Evolutionary conservation across 352 stramenopile species (phyloP).

Genomic region (Globisporangium polare): DNA sequence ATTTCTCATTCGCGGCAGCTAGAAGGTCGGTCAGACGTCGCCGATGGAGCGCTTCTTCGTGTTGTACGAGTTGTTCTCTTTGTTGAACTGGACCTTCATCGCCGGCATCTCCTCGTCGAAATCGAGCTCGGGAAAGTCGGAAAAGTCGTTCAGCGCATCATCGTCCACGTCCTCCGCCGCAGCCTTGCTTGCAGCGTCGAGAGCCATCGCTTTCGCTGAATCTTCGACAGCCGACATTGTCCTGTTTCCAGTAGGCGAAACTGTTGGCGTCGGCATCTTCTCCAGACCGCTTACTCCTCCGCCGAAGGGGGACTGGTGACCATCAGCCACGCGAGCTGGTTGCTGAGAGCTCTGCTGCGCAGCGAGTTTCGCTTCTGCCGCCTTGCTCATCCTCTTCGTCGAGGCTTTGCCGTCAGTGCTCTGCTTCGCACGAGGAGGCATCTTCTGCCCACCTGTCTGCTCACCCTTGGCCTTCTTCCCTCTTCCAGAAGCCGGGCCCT

Average conservation of each 20-base stretch:
- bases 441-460: slow-evolving; percentile 4
- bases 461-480: slow-evolving; percentile 14
- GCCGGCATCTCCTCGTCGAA: slow-evolving; percentile 62
- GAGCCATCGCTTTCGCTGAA: slow-evolving; percentile 12
- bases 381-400: slow-evolving; percentile 14
- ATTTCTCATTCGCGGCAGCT: not conserved
- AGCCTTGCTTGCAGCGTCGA: slow-evolving; percentile 11
- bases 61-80: slow-evolving; percentile 57
- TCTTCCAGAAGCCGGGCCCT: not conserved
- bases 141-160: slow-evolving; percentile 69
- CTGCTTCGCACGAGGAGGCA: slow-evolving; percentile 12
- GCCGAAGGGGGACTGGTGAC: slow-evolving; percentile 14
- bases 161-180: slow-evolving; percentile 25
- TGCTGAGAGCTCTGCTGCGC: slow-evolving; percentile 8
- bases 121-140: slow-evolving; percentile 69
- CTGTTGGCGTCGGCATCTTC: slow-evolving; percentile 18
- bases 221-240: slow-evolving; percentile 8
- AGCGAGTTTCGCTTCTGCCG: slow-evolving; percentile 10
- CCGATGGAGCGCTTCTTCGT: slow-evolving; percentile 62
- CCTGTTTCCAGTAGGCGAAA: slow-evolving; percentile 13
- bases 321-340: slow-evolving; percentile 7
- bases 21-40: slow-evolving; percentile 46
- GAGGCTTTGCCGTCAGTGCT: slow-evolving; percentile 5
- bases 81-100: slow-evolving; percentile 45
- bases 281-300: slow-evolving; percentile 6